Percentiles rank a stretch among this genome's conserved stretches.
Conservation (phyloP, 129 eudicot species). For the Silybum marianum region DNA sequence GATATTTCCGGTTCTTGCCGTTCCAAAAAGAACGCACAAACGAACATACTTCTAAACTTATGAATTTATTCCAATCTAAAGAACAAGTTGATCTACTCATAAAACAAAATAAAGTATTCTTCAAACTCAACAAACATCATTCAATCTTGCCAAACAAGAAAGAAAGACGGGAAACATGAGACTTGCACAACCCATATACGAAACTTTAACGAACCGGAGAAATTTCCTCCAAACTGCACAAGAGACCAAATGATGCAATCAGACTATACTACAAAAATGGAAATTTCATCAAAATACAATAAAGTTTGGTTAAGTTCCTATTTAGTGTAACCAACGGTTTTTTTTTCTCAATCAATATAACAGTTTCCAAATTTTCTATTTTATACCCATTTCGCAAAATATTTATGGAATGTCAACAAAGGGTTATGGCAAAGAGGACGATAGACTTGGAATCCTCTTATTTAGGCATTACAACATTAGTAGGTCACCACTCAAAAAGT, state of each 20-base stretch:
- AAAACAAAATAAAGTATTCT: not conserved
- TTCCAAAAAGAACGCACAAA: not conserved
- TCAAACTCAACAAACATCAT: slow-evolving; percentile 4
- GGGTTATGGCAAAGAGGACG: too few species aligned
- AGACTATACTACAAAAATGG: not conserved
- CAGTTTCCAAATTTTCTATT: not conserved
- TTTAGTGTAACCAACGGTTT: too few species aligned
- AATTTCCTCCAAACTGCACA: slow-evolving; percentile 85
- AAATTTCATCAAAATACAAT: not conserved
- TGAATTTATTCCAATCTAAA: not conserved
- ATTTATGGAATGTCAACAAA: too few species aligned
- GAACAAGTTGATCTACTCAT: not conserved
- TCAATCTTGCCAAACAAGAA: not conserved
- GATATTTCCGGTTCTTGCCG: not conserved
- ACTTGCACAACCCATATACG: not conserved
- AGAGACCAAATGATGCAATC: slow-evolving; percentile 4
- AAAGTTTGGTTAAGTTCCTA: not conserved
- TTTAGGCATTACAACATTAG: too few species aligned
- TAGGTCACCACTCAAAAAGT: too few species aligned
- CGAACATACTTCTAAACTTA: not conserved
- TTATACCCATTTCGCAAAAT: too few species aligned
- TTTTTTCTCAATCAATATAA: not conserved
- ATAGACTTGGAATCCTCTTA: too few species aligned
- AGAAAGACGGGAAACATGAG: slow-evolving; percentile 1
- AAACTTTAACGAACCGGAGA: slow-evolving; percentile 49